phyloP scores from a whole-genome alignment of 352 stramenopile species.

The Pythium aquatile region DNA sequence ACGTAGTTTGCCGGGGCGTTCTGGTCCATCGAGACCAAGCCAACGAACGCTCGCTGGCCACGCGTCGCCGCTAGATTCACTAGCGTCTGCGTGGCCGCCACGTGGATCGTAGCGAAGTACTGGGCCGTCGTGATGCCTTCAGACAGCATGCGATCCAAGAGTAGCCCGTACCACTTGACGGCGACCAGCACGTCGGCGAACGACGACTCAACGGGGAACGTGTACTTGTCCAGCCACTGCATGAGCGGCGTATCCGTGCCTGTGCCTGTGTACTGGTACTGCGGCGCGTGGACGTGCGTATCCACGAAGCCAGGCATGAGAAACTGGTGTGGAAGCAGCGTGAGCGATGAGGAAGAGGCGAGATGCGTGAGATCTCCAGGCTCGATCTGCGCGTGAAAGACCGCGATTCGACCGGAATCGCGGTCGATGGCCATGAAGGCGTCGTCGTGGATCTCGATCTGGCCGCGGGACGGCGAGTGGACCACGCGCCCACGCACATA shows the following conservation, averaged over 20 bases:
- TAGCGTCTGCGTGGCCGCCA: conserved; percentile 71
- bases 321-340: conserved; percentile 45
- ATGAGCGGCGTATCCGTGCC: conserved; percentile 89
- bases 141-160: conserved; percentile 70
- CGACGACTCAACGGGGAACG: conserved; percentile 83
- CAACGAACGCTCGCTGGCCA: conserved; percentile 84
- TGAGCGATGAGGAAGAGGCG: conserved; percentile 3
- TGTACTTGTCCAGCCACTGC: conserved; percentile 90
- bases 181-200: conserved; percentile 62
- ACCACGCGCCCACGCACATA: conserved; percentile 47
- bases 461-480: conserved; percentile 40
- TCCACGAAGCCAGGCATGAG: conserved; percentile 90
- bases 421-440: conserved; percentile 42
- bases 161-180: conserved; percentile 58
- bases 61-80: conserved; percentile 60
- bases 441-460: conserved; percentile 41
- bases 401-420: conserved; percentile 33
- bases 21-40: conserved; percentile 91
- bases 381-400: conserved; percentile 39
- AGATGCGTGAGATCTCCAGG: conserved; percentile 28
- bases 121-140: conserved; percentile 87
- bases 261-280: conserved; percentile 89
- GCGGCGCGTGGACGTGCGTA: conserved; percentile 90
- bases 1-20: conserved; percentile 77
- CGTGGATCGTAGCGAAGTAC: conserved; percentile 90